These are phyloP conservation scores for Allium sativum DNA, from an alignment of 106 monocot genomes.

Conservation along the genomic window DNA sequence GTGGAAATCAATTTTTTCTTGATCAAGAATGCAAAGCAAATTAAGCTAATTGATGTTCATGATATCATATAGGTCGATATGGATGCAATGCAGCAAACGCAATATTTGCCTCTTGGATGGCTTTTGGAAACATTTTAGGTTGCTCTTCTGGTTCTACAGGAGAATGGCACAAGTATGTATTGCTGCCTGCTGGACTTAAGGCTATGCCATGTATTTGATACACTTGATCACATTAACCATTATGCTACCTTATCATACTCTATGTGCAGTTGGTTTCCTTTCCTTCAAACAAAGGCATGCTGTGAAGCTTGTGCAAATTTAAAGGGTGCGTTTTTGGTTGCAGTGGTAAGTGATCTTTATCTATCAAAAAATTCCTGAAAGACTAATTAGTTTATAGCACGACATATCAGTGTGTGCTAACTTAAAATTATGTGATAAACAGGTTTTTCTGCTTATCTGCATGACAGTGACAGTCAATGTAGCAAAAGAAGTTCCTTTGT, in stretches of 20 bases:
- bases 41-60: not conserved
- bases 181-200: too few relatives aligned
- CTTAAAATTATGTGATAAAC: not conserved
- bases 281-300: constrained; percentile 71
- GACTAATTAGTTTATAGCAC: not conserved
- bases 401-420: too few relatives aligned
- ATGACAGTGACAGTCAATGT: constrained; percentile 35
- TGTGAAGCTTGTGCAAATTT: constrained; percentile 97
- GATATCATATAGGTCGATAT: constrained; percentile 28
- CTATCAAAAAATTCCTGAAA: not conserved
- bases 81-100: constrained; percentile 70
- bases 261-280: constrained; percentile 83
- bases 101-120: constrained; percentile 98
- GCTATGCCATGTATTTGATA: too few relatives aligned
- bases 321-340: constrained; percentile 94
- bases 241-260: not conserved
- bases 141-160: constrained; percentile 86
- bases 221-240: too few relatives aligned
- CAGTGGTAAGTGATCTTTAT: constrained; percentile 48
- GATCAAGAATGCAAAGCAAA: not conserved
- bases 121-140: constrained; percentile 90
- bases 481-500: constrained; percentile 36
- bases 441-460: constrained; percentile 33
- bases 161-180: constrained; percentile 67
- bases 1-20: not conserved